Percentiles rank a stretch among this genome's conserved stretches.
phyloP scores from a whole-genome alignment of 2,329 filamentous ascomycete species.

The Clonostachys rhizophaga region DNA sequence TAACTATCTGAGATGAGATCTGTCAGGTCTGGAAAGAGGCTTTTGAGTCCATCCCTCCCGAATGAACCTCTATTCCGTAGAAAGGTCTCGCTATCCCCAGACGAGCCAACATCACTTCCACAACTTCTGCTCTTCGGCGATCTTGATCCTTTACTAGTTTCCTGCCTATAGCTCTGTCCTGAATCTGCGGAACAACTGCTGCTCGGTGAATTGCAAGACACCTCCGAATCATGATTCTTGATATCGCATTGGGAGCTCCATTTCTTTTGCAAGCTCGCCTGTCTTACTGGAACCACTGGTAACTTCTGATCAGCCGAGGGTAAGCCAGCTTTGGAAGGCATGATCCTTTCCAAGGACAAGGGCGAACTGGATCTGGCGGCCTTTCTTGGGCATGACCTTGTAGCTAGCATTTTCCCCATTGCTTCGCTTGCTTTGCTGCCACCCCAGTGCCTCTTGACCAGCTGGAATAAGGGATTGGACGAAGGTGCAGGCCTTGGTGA shows the following conservation, averaged over 20 bases:
- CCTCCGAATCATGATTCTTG: no score
- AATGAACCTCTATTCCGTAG: neutral
- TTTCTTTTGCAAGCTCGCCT: neutral
- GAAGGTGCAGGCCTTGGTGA: slow-evolving; percentile 33
- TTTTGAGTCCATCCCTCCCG: neutral
- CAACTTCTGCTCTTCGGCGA: neutral
- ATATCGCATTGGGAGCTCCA: no score
- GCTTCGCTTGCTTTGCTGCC: slow-evolving; percentile 33
- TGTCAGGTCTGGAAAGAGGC: neutral
- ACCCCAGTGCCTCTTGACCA: slow-evolving; percentile 46
- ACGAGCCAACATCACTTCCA: neutral
- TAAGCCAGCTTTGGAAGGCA: no score
- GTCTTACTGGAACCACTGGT: slow-evolving; percentile 1
- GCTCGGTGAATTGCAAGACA: no score
- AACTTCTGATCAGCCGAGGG: neutral
- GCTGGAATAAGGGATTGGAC: slow-evolving; percentile 31
- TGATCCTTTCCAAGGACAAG: no score
- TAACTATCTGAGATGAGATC: neutral
- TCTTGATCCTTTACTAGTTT: no score
- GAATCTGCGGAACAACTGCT: no score
- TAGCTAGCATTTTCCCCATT: slow-evolving; percentile 24
- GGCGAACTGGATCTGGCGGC: neutral
- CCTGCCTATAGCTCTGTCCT: no score
- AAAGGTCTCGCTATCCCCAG: neutral
- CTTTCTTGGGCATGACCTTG: slow-evolving; percentile 4